Base-by-base conservation (phyloP, 441 rosid genomes). In the Pelargonium cotyledonis region DNA sequence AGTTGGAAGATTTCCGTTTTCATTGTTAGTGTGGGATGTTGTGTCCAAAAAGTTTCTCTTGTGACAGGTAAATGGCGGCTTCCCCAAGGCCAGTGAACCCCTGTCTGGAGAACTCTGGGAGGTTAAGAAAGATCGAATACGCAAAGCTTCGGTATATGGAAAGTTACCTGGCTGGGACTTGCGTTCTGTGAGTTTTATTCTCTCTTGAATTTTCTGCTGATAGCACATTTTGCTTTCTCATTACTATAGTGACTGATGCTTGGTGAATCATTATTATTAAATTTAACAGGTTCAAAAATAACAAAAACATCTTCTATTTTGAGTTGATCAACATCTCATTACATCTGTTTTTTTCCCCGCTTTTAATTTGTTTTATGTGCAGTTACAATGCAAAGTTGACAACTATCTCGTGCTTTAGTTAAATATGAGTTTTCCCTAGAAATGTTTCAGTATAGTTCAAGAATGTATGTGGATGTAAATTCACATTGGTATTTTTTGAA, bases 101-200 rank as follows among this genome's bases (percentile, higher is more conserved):
- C 83, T 95, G 72, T 86, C 97, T 58, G 95, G 98, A 71, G 98
- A 95, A 76, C 89, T 90, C 65, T 95, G 99, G 98, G 94, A 81
- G 68, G 76, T 68, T 57, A 95, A 90, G 88, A 92, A 80, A 82
- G 85, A 88, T 74, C 85, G 98, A 79, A 89, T 92, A 72, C 86
- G 91, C 41, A 88, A 86, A 80, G 85, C 79, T 86, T 95, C 99
- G 10, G 77, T 78, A 18, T 83, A 82, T 81, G 98, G 98, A 66
- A 95, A 86, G 73, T 80, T 88, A 75, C 89, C 88, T 51, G 91
- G 97, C 78, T 92, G 98, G 99, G 98, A 90, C 81, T 75, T 95
- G 89, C 84, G 92, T 65, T 95, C 98, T 73, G 99, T 95, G 86
- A 89, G 98, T 90, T 76, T 79, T 77, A 62, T 68, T 67, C 68